Percentiles rank a stretch among this genome's conserved stretches.
Conservation (phyloP, 1,284 basidiomycete species). For the Rhodotorula sp. region DNA sequence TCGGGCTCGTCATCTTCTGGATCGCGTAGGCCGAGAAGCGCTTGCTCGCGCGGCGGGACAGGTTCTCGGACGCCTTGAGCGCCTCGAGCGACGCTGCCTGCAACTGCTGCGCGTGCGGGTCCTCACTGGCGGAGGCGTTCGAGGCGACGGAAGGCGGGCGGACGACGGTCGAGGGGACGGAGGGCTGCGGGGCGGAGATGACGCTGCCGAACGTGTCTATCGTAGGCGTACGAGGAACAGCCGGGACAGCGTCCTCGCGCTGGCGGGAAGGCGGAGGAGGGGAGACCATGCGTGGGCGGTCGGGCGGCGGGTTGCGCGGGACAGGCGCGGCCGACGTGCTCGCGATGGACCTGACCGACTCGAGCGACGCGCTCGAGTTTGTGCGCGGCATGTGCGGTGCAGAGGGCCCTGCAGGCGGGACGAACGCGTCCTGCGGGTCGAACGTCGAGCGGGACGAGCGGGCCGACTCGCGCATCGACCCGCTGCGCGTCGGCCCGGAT, state of each 20-base stretch:
- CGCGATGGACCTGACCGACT: neutral
- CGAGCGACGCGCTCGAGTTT: constrained; percentile 9
- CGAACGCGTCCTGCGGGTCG: constrained; percentile 1
- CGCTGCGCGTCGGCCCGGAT: neutral
- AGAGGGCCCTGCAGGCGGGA: neutral
- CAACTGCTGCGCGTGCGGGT: constrained; percentile 6
- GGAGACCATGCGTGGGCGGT: constrained; percentile 7
- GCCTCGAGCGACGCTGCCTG: constrained; percentile 69
- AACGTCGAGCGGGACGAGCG: constrained; percentile 14
- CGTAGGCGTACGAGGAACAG: constrained; percentile 24
- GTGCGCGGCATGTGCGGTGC: neutral
- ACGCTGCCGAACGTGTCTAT: constrained; percentile 14
- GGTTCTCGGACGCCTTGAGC: constrained; percentile 78
- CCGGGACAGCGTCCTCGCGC: neutral
- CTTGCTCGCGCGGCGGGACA: constrained; percentile 91
- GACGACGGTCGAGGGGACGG: constrained; percentile 9
- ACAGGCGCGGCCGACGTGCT: neutral
- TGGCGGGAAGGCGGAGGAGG: constrained; percentile 29
- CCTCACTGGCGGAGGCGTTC: constrained; percentile 9
- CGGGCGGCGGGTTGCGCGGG: neutral
- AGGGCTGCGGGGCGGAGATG: neutral
- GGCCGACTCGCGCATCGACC: constrained; percentile 8
- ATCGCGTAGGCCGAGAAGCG: constrained; percentile 96
- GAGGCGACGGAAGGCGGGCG: constrained; percentile 20
- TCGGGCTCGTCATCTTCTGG: constrained; percentile 75